Evolutionary conservation across 179 eudicot genomes (phyloP), one percentile per base, ranked within the genome.

Genomic region (Beta corolliflora): DNA sequence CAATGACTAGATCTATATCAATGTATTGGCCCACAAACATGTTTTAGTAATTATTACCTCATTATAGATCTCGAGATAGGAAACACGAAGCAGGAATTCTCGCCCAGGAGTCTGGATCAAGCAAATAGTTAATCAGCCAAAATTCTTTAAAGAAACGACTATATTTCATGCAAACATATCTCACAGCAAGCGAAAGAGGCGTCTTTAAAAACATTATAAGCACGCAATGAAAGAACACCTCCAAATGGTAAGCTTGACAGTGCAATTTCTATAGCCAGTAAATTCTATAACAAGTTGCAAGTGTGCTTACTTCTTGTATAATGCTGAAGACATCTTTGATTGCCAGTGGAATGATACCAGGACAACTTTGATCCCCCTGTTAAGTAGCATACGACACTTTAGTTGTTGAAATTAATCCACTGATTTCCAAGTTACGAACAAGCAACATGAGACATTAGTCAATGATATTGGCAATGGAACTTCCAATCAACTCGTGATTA

Each of bases 291-390:
- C 15, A 79, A 83, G 77, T 48, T 6, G 52, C 9, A 77, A 83
- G 75, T 23, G 73, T 67, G 86, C 94, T 90, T 91, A 95, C 99
- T 85, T 95, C 99, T 83, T 95, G 99, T 83, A 95, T 95, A n/a
- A 95, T 95, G 89, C 94, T 91, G 89, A 95, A 95, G 63, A 95
- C 99, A 86, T 95, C 99, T 86, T 92, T 95, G 86, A 95, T 92
- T 19, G 99, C 99, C 90, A 95, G 83, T 45, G 99, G 98, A 84
- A 95, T 95, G 68, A 95, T 85, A 48, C 99, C 99, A 58, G 97
- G 99, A 87, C 86, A 90, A 83, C 73, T 80, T 79, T 95, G 98
- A 90, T 95, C 99, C 52, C 99, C 99, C 99, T 95, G 87, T 44
- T n/a, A 77, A 71, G 41, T 68, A 41, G 3, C 56, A 77, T 60